These are phyloP conservation scores for Globisporangium spiculum DNA, from an alignment of 352 stramenopile species.

Conservation along the genomic window DNA sequence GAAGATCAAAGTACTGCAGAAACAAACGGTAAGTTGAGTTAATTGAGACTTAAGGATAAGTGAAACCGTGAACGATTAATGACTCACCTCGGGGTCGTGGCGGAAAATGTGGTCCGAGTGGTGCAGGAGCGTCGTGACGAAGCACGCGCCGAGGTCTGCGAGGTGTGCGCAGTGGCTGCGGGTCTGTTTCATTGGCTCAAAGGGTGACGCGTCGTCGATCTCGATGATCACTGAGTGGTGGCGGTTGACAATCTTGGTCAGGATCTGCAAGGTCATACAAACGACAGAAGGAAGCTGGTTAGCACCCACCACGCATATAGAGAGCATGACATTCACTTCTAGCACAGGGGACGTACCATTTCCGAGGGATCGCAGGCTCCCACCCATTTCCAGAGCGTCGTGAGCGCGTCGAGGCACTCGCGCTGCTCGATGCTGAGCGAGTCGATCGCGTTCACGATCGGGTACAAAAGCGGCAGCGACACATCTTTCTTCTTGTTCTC, in stretches of 20 bases:
- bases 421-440: slow-evolving; percentile 64
- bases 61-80: not conserved
- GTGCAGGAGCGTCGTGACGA: slow-evolving; percentile 49
- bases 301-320: not conserved
- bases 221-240: slow-evolving; percentile 44
- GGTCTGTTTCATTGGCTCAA: not conserved
- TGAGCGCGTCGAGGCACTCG: slow-evolving; percentile 69
- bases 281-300: not conserved
- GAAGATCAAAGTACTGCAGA: slow-evolving; percentile 25
- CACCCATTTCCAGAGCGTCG: slow-evolving; percentile 51
- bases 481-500: slow-evolving; percentile 21
- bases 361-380: slow-evolving; percentile 32
- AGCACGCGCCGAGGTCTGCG: slow-evolving; percentile 44
- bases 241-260: slow-evolving; percentile 34
- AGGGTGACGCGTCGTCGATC: slow-evolving; percentile 18
- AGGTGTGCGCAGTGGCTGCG: slow-evolving; percentile 2
- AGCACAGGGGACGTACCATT: slow-evolving; percentile 24
- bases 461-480: slow-evolving; percentile 49
- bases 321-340: not conserved
- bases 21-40: not conserved
- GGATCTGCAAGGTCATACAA: slow-evolving; percentile 23
- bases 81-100: slow-evolving; percentile 43
- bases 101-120: slow-evolving; percentile 75
- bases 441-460: slow-evolving; percentile 70
- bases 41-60: not conserved